Evolutionary conservation across 2,329 filamentous ascomycete genomes (phyloP).

Genomic region (Ceratocystis eucalypticola): DNA sequence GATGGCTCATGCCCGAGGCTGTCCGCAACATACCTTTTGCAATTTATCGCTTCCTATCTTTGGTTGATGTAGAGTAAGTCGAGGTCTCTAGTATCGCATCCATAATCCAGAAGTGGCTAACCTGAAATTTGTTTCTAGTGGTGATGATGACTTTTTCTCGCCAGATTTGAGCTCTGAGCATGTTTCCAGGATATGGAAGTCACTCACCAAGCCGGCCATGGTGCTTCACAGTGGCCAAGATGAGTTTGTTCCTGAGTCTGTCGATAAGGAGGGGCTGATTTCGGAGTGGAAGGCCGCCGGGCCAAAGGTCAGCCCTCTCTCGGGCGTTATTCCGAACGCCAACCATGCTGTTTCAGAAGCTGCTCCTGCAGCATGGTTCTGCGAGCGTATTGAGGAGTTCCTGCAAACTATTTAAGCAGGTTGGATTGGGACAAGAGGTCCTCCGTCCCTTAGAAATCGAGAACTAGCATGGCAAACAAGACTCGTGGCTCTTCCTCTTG

Average conservation of each 20-base stretch:
- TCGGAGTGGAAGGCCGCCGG: slow-evolving; percentile 41
- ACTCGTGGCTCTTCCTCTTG: neutral
- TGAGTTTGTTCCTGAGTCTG: slow-evolving; percentile 44
- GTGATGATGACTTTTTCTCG: slow-evolving; percentile 79
- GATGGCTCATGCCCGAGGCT: slow-evolving; percentile 30
- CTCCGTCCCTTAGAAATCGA: too few species aligned
- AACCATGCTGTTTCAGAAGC: slow-evolving; percentile 37
- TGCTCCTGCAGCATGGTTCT: slow-evolving; percentile 37
- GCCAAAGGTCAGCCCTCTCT: slow-evolving; percentile 35
- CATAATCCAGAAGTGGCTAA: neutral
- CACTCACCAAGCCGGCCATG: slow-evolving; percentile 44
- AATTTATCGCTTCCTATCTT: slow-evolving; percentile 39
- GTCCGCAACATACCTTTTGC: slow-evolving; percentile 34
- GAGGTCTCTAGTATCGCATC: neutral
- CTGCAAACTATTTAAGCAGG: slow-evolving; percentile 25
- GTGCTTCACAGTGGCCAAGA: slow-evolving; percentile 56
- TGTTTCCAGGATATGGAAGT: slow-evolving; percentile 50
- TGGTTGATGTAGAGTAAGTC: slow-evolving; percentile 38
- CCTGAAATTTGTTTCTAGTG: slow-evolving; percentile 29
- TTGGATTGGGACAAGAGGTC: neutral
- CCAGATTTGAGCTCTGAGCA: slow-evolving; percentile 50
- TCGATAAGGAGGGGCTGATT: slow-evolving; percentile 47
- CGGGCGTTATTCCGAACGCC: slow-evolving; percentile 40
- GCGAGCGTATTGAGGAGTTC: slow-evolving; percentile 35
- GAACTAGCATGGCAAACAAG: too few species aligned